These are phyloP conservation scores for Termitomyces sp. DNA, from an alignment of 768 basidiomycete genomes.

Conservation along the genomic window DNA sequence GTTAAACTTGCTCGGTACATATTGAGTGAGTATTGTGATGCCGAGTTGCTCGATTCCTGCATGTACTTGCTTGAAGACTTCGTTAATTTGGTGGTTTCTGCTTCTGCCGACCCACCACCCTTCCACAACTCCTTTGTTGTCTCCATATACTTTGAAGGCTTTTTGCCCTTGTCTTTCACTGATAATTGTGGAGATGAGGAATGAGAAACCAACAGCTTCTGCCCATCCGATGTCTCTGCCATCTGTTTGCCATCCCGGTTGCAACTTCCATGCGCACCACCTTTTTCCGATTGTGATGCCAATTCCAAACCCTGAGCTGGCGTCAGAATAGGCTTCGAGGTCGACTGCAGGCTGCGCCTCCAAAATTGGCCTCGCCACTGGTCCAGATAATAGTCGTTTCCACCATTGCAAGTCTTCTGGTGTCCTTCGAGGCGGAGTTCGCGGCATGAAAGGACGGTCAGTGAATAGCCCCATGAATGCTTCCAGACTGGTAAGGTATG, in stretches of 20 bases:
- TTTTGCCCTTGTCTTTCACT: rapidly evolving
- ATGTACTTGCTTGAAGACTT: not conserved
- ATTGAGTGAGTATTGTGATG: not conserved
- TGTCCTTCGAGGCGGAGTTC: constrained; percentile 6
- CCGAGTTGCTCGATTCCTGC: rapidly evolving
- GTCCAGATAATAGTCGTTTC: constrained; percentile 10
- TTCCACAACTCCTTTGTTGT: not conserved
- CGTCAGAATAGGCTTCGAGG: constrained; percentile 34
- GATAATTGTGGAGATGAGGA: not conserved
- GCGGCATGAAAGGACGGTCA: constrained; percentile 27
- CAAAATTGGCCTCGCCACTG: constrained; percentile 20
- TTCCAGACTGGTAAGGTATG: constrained; percentile 21
- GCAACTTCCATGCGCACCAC: constrained; percentile 20
- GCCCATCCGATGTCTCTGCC: constrained; percentile 40
- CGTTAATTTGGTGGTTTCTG: not conserved
- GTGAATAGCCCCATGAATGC: constrained; percentile 23
- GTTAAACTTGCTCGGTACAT: not conserved
- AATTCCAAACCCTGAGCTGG: constrained; percentile 31
- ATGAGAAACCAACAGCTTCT: constrained; percentile 34
- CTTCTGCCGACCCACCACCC: not conserved
- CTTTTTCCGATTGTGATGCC: constrained; percentile 22
- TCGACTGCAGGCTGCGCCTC: constrained; percentile 18
- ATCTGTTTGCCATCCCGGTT: constrained; percentile 25
- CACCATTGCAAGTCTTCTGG: constrained; percentile 32
- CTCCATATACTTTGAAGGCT: not conserved